Evolutionary conservation across 106 monocot species (phyloP), one percentile per base, ranked within the genome.

Genomic region (Narthecium ossifragum): DNA sequence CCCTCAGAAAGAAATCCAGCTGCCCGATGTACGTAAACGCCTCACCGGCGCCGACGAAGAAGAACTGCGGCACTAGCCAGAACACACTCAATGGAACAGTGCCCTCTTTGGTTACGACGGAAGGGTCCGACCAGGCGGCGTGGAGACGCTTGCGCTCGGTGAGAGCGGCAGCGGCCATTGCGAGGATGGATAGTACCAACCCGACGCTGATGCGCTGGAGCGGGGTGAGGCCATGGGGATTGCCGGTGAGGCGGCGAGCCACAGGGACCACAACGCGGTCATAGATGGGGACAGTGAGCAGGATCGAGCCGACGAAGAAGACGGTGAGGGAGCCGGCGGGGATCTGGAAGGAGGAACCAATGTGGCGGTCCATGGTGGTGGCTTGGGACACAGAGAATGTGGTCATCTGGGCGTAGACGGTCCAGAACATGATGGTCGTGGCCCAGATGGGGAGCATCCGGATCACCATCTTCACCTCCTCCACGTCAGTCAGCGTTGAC

Each of bases 381-480:
- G 86, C 86, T 26, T 86, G 86, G 2, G 86, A 77, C 17, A 86
- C 86, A 5, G 86, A 81, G 74, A 86, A 81, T 36, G 86, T 86
- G 37, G 77, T 81, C 81, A 86, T 81, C 71, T 86, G 86, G 24
- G 86, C 86, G 67, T 86, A 81, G 38, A 86, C 62, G 1, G 86
- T 86, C 86, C 86, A 86, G 77, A 86, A 86, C 55, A 86, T 57
- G 76, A 86, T 86, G 38, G 86, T 86, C 11, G 86, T 86, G 18
- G 81, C 86, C 86, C 86, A 86, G 3, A 77, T 75, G 1, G 86
- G 86, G 1, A 86, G 78, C 86, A 86, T 81, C 31, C 81, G 65
- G 25, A 78, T 50, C 26, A 86, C 78, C 54, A 78, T 78, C 74
- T 86, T 86, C 65, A 86, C 86, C 51, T 86, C 86, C 59, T 86